Evolutionary conservation across 148 eudicot genomes (phyloP).

Genomic region (Fagopyrum homotropicum): DNA sequence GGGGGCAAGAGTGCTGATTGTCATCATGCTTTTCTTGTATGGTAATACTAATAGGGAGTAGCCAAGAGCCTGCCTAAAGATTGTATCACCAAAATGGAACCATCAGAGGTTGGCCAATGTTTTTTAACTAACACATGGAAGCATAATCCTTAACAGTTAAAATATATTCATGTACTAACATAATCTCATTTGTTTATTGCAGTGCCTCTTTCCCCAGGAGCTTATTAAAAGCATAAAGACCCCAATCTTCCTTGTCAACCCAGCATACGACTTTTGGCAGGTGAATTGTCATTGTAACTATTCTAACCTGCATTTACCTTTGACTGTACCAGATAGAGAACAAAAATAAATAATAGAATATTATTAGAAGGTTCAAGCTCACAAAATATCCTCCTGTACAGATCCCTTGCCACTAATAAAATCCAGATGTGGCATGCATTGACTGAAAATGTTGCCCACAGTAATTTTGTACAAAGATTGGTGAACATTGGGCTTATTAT

Average conservation of each 20-base stretch:
- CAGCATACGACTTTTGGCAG: constrained; percentile 98
- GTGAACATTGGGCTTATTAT: neutral
- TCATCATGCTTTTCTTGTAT: neutral
- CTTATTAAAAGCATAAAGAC: constrained; percentile 57
- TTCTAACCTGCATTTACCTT: neutral
- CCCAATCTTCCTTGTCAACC: constrained; percentile 80
- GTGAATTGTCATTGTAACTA: constrained; percentile 23
- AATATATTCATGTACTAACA: neutral
- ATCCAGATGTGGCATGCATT: neutral
- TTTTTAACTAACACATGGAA: neutral
- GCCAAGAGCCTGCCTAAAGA: constrained; percentile 58
- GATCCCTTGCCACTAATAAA: neutral
- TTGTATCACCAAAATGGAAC: constrained; percentile 60
- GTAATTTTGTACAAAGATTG: neutral
- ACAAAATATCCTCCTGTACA: too few relatives aligned
- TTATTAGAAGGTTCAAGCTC: too few relatives aligned
- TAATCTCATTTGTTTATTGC: constrained; percentile 14
- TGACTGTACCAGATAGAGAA: neutral
- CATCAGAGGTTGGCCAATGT: constrained; percentile 47
- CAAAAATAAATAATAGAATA: neutral
- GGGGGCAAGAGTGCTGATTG: neutral
- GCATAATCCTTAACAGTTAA: neutral
- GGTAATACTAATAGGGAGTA: constrained; percentile 46
- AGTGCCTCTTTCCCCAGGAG: constrained; percentile 93
- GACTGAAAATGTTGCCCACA: neutral